A percentile compares a stretch with the other conserved stretches of the same genome.
phyloP scores from a whole-genome alignment of 257 asterid genomes.

The Gynochthodes officinalis region DNA sequence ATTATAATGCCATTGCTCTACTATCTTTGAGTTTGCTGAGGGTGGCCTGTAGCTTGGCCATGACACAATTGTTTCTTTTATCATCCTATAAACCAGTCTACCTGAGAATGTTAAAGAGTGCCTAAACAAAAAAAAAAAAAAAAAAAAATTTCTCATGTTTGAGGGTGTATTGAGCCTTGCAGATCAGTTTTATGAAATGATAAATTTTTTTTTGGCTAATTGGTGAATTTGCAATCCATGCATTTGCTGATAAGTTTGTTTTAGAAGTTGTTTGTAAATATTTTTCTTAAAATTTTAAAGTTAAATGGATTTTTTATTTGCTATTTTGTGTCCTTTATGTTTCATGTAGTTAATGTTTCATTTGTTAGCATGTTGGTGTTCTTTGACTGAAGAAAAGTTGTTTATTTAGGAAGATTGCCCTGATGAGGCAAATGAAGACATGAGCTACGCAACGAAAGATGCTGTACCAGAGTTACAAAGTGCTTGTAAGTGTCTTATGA shows the following conservation, averaged over 20 bases:
- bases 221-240: not conserved
- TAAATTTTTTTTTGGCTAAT: not conserved
- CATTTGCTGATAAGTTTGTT: not conserved
- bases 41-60: too few relatives aligned
- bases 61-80: too few relatives aligned
- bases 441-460: not conserved
- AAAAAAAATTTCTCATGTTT: too few relatives aligned
- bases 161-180: not conserved
- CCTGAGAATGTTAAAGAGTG: not conserved
- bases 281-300: not conserved
- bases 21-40: too few relatives aligned
- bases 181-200: not conserved
- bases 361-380: not conserved
- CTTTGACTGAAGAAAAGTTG: not conserved
- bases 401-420: slow-evolving; percentile 15
- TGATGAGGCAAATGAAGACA: slow-evolving; percentile 4
- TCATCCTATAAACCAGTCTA: too few relatives aligned
- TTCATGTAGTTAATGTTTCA: too few relatives aligned
- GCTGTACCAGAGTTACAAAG: slow-evolving; percentile 3
- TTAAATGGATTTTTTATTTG: not conserved
- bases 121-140: not conserved
- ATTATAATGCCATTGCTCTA: too few relatives aligned
- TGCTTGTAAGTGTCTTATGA: slow-evolving; percentile 12
- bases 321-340: not conserved
- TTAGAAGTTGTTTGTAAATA: not conserved